Percentiles rank a stretch among this genome's conserved stretches.
Conservation (phyloP, 129 eudicot species). For the Gnaphalium uliginosum region DNA sequence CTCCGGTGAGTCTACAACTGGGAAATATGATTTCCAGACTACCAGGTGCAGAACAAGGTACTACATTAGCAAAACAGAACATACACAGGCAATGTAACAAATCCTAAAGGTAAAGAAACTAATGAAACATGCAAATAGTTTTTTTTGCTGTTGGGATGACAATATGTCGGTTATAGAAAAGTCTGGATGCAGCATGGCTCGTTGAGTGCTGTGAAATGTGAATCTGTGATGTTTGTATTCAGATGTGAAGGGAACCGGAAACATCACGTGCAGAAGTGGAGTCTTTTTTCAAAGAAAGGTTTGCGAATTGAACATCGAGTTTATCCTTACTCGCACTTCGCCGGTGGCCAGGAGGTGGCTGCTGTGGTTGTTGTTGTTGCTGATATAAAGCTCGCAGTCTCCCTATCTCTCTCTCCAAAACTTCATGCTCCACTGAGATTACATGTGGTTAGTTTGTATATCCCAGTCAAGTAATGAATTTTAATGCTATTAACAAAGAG, state of each 20-base stretch:
- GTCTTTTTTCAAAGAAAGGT: conserved; percentile 71
- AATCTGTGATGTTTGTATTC: conserved; percentile 21
- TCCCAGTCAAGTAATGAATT: neutral
- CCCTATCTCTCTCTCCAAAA: conserved; percentile 77
- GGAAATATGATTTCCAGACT: conserved; percentile 43
- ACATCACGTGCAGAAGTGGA: conserved; percentile 49
- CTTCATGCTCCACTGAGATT: conserved; percentile 87
- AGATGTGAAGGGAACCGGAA: conserved; percentile 69
- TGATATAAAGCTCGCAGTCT: conserved; percentile 70
- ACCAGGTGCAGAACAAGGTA: conserved; percentile 73
- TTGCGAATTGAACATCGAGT: conserved; percentile 75
- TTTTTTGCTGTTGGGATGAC: conserved; percentile 32
- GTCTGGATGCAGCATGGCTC: conserved; percentile 18
- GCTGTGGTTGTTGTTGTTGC: conserved; percentile 65
- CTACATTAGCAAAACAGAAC: conserved; percentile 31
- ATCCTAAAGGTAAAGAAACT: conserved; percentile 19
- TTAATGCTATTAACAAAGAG: too few relatives aligned
- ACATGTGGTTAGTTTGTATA: conserved; percentile 25
- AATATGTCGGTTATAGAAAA: conserved; percentile 19
- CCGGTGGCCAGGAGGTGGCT: conserved; percentile 55
- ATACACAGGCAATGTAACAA: conserved; percentile 17
- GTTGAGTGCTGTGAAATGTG: neutral
- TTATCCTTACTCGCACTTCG: conserved; percentile 67
- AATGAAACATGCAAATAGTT: conserved; percentile 29
- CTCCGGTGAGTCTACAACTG: conserved; percentile 69